Evolutionary conservation across 306 rosid species (phyloP), one percentile per base, ranked within the genome.

Genomic region (Dalbergia oliveri): DNA sequence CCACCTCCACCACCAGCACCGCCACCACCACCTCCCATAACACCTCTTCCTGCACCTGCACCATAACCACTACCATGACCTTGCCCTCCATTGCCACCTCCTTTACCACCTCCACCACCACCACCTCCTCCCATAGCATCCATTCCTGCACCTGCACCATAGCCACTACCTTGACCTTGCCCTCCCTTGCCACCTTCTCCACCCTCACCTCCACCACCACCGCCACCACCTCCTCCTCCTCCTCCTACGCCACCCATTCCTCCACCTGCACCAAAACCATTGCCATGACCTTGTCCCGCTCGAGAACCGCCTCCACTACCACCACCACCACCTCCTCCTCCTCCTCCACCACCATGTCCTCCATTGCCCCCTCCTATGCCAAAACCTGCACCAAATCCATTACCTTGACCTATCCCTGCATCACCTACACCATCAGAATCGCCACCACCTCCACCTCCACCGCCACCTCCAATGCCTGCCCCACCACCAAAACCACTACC

Each of bases 261-360:
- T 2, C 10, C 69, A 2, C 91, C 89, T 7, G 5, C 80, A 7
- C 92, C 94, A 76, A 65, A 82, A 6, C 88, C 89, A 41, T 82
- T 83, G 1, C 95, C 91, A 33, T 82, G 74, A 56, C 95, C 91
- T 3, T 74, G 80, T 8, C 96, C 91, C 57, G 72, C 86, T n/a
- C 56, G 73, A 10, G 84, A 69, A 3, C 65, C 63, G 1, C 84
- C 88, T 62, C 31, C 31, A 26, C 74, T 2, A 2, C 31, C 31
- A 1, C 74, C 84, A 0, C 86, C 86, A 0, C 64, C 84, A 2
- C 81, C 83, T 0, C 93, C 93, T 11, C 77, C 88, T 39, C 81
- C 81, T 3, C 81, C 86, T 0, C 86, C 86, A 0, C 85, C 91
- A 0, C 80, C 78, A 0, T 61, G 80, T 19, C 78, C 82, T 3